Percentiles rank a stretch among this genome's conserved stretches.
Evolutionary conservation across 345 rosid genomes (phyloP).

Genomic region (Punica granatum): DNA sequence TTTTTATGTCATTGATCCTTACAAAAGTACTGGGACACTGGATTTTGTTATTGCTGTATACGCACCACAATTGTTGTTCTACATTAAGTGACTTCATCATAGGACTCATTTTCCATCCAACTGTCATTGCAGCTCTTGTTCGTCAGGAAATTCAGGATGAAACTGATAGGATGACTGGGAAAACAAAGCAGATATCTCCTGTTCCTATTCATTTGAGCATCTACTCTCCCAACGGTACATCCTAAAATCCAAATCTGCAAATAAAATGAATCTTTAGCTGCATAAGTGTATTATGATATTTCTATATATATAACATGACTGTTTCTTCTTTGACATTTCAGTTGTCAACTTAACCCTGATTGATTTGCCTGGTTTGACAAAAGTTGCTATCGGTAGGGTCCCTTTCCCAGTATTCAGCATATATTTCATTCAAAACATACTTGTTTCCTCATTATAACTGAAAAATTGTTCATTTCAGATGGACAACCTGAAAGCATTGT

Average conservation of each 20-base stretch:
- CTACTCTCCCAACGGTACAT: conserved; percentile 75
- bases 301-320: too few species aligned
- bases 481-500: conserved; percentile 89
- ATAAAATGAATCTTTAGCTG: neutral
- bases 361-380: conserved; percentile 92
- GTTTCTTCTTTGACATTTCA: conserved; percentile 20
- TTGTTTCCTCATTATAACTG: conserved; percentile 4
- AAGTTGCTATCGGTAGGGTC: conserved; percentile 84
- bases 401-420: neutral
- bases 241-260: neutral
- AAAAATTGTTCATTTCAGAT: conserved; percentile 38
- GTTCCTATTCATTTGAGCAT: conserved; percentile 93
- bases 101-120: neutral
- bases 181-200: conserved; percentile 77
- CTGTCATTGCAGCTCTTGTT: conserved; percentile 45
- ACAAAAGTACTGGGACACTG: neutral
- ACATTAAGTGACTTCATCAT: neutral
- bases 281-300: neutral
- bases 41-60: neutral
- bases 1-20: neutral
- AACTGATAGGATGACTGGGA: conserved; percentile 87
- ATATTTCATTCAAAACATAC: neutral
- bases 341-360: conserved; percentile 92
- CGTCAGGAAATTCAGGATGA: conserved; percentile 90
- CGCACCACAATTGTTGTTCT: neutral